These are phyloP conservation scores for Pyrus pyrifolia DNA, from an alignment of 306 rosid species.

Conservation along the genomic window DNA sequence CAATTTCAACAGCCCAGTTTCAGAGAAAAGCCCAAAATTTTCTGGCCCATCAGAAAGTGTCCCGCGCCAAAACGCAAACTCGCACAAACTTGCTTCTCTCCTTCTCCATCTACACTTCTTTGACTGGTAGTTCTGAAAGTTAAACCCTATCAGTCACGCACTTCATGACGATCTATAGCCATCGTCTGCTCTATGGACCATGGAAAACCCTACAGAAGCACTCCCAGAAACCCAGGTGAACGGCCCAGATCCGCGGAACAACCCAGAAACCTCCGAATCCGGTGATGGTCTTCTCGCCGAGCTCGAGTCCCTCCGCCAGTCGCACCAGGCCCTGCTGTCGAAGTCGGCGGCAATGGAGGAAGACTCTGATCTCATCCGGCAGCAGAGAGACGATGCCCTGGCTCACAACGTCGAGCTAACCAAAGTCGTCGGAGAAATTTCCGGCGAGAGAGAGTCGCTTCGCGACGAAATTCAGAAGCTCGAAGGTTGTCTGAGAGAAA, in stretches of 20 bases:
- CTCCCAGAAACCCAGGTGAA: slow-evolving; percentile 1
- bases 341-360: slow-evolving; percentile 16
- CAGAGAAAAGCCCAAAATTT: neutral
- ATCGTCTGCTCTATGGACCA: slow-evolving; percentile 21
- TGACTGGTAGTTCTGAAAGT: slow-evolving; percentile 56
- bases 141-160: neutral
- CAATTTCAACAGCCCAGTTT: neutral
- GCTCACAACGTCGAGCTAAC: slow-evolving; percentile 16
- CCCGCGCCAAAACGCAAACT: neutral
- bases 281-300: slow-evolving; percentile 19
- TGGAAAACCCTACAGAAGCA: slow-evolving; percentile 30
- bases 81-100: neutral
- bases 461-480: slow-evolving; percentile 15
- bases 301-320: slow-evolving; percentile 22
- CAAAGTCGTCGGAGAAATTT: slow-evolving; percentile 11
- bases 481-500: slow-evolving; percentile 30
- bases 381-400: slow-evolving; percentile 17
- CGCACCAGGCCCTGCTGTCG: slow-evolving; percentile 19
- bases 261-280: slow-evolving; percentile 7
- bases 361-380: neutral
- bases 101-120: neutral
- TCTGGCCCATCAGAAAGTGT: neutral
- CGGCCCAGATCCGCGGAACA: slow-evolving; percentile 5
- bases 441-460: slow-evolving; percentile 28
- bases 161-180: slow-evolving; percentile 16